A percentile compares a stretch with the other conserved stretches of the same genome.
Conservation (phyloP, 1,284 basidiomycete genomes). For the Omphalotus olearius region DNA sequence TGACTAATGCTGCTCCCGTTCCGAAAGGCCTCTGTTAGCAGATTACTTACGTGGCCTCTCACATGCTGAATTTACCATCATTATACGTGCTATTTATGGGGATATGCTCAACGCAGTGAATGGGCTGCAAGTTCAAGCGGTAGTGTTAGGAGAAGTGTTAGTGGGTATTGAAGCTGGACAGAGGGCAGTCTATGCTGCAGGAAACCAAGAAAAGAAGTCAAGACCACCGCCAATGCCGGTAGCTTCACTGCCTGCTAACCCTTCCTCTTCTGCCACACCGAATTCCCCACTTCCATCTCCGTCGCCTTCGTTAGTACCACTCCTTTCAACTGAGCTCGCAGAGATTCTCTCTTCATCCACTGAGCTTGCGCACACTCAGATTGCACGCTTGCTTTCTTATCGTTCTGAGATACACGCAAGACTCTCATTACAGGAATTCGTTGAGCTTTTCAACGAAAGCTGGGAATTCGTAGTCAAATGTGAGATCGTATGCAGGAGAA, state of each 20-base stretch:
- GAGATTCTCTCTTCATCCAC: conserved; percentile 79
- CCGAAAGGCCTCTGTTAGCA: conserved; percentile 37
- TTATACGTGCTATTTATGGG: conserved; percentile 62
- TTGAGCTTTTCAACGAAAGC: conserved; percentile 77
- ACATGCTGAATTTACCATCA: conserved; percentile 65
- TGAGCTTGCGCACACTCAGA: conserved; percentile 80
- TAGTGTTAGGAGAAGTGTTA: conserved; percentile 59
- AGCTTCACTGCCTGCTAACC: neutral
- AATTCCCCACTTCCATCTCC: neutral
- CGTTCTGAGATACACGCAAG: conserved; percentile 77
- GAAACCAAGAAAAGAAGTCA: neutral
- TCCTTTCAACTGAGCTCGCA: conserved; percentile 54
- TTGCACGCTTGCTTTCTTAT: conserved; percentile 72
- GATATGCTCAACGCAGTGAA: conserved; percentile 70
- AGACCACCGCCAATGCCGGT: neutral
- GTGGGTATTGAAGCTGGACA: conserved; percentile 33
- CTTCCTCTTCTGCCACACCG: conserved; percentile 2
- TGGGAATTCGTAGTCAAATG: conserved; percentile 89
- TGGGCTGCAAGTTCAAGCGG: conserved; percentile 64
- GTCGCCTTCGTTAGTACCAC: conserved; percentile 23
- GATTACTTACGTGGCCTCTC: conserved; percentile 64
- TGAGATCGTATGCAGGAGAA: conserved; percentile 80
- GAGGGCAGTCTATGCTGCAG: conserved; percentile 2
- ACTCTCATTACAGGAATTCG: conserved; percentile 73
- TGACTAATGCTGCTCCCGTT: neutral